A percentile compares a stretch with the other conserved stretches of the same genome.
These are phyloP conservation scores for Umbilicus rupestris DNA, from an alignment of 164 flowering plant species.

Conservation along the genomic window DNA sequence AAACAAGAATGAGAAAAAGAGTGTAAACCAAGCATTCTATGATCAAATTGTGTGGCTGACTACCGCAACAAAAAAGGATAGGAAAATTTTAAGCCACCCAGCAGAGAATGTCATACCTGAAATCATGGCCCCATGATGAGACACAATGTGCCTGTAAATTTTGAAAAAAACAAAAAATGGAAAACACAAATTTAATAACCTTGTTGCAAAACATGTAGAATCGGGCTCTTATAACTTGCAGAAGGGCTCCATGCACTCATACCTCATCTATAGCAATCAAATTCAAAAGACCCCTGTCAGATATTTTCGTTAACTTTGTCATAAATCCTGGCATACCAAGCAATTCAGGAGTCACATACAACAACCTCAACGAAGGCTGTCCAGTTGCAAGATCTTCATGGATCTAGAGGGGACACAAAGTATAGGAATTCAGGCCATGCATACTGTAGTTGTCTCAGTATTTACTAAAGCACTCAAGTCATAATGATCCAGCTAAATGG, in stretches of 20 bases:
- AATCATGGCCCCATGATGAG: slow-evolving; percentile 96
- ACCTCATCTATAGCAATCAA: slow-evolving; percentile 96
- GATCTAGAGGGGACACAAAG: slow-evolving; percentile 30
- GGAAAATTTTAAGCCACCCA: background rate
- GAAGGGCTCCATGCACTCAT: slow-evolving; percentile 5
- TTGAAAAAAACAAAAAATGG: background rate
- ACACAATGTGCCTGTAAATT: slow-evolving; percentile 83
- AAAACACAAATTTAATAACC: background rate
- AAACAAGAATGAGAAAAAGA: background rate
- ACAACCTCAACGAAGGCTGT: slow-evolving; percentile 61
- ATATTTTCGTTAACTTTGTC: slow-evolving; percentile 60
- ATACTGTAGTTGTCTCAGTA: background rate
- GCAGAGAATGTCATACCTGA: slow-evolving; percentile 47
- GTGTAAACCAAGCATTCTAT: background rate
- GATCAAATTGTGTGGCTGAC: background rate
- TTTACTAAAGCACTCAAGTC: background rate
- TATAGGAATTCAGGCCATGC: background rate
- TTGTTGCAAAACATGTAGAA: background rate
- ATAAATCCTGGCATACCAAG: slow-evolving; percentile 74
- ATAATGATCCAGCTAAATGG: background rate
- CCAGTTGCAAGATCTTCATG: slow-evolving; percentile 76
- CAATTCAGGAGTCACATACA: slow-evolving; percentile 90
- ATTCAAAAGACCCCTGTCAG: slow-evolving; percentile 62
- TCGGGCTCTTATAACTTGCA: background rate
- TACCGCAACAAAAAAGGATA: background rate